Evolutionary conservation across 805 yeast genomes (phyloP), one percentile per base, ranked within the genome.

Genomic region (Metschnikowia orientalis): DNA sequence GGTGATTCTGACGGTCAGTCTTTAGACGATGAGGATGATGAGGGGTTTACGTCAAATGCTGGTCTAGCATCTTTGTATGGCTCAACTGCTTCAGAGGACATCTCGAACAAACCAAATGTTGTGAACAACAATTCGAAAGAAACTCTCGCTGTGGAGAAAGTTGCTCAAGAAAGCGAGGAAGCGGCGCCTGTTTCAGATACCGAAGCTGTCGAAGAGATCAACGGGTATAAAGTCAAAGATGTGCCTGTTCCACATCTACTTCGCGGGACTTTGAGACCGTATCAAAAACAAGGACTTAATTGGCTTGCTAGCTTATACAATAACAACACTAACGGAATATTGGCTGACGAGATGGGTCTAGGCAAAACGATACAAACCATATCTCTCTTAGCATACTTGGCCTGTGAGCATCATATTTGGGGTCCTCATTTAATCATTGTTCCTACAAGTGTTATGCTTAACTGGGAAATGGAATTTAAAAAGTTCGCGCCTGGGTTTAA

Each of bases 401-500:
- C 99, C 0, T 87, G 96, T 49, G 95, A 82, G 48, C 89, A 89
- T 51, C 83, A 85, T 38, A 75, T 81, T 11, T 92, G 99, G 99
- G 98, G 98, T 0, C 99, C 98, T 0, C 99, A 92, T 64, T 65
- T 92, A 34, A 89, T 92, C 60, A 80, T 92, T 39, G 99, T 92
- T 4, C 99, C 99, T 4, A 92, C 99, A 0, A 86, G 96, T 10
- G 99, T 92, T 6, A 79, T 92, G 79, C 74, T 92, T 34, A 92
- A 92, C 53, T 92, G 99, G 99, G 99, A 92, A 57, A 90, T 94
- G 97, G 99, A 92, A 53, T 89, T 92, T 62, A 92, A 94, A 52
- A 77, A 95, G 49, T 92, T 92, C 67, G 97, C 97, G 1, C 99
- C 99, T 0, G 99, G 98, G 0, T 83, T 92, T 57, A 90, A 94